Evolutionary conservation across 2,329 filamentous ascomycete species (phyloP).

Genomic region (Chrysosporium queenslandicum): DNA sequence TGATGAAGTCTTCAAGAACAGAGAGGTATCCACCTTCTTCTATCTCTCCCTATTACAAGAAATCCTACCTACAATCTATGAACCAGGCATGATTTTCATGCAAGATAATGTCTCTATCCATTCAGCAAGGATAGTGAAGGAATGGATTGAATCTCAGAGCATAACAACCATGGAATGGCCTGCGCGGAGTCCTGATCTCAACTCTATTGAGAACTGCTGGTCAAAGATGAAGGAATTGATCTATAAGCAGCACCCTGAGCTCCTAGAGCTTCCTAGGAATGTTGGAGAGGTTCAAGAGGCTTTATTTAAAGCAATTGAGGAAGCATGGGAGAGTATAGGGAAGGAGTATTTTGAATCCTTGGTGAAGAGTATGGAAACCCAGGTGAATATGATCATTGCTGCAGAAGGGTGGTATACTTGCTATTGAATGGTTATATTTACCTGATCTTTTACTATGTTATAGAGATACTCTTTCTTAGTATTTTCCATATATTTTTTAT

Average conservation of each 20-base stretch:
- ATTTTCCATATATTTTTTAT: conserved; percentile 2
- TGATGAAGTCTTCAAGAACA: too few relatives aligned
- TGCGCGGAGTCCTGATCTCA: conserved; percentile 21
- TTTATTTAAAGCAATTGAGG: neutral
- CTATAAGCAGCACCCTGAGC: conserved; percentile 3
- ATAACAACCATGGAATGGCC: conserved; percentile 18
- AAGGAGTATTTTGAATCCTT: conserved; percentile 7
- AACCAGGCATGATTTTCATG: too few relatives aligned
- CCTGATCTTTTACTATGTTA: neutral
- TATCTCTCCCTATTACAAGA: too few relatives aligned
- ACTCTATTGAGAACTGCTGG: conserved; percentile 20
- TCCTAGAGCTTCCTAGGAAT: neutral
- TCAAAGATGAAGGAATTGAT: conserved; percentile 16
- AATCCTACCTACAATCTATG: too few relatives aligned
- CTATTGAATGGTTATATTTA: neutral
- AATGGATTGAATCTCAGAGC: too few relatives aligned
- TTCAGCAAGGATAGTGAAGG: too few relatives aligned
- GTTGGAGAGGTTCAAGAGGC: neutral
- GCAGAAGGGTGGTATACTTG: neutral
- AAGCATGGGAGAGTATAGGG: conserved; percentile 6
- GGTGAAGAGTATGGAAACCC: neutral
- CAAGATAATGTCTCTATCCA: too few relatives aligned
- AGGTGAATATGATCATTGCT: neutral
- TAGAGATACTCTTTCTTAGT: neutral
- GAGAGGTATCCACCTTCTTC: too few relatives aligned